phyloP scores from a whole-genome alignment of 2,329 filamentous ascomycete genomes.

The Neospermospora avenae region DNA sequence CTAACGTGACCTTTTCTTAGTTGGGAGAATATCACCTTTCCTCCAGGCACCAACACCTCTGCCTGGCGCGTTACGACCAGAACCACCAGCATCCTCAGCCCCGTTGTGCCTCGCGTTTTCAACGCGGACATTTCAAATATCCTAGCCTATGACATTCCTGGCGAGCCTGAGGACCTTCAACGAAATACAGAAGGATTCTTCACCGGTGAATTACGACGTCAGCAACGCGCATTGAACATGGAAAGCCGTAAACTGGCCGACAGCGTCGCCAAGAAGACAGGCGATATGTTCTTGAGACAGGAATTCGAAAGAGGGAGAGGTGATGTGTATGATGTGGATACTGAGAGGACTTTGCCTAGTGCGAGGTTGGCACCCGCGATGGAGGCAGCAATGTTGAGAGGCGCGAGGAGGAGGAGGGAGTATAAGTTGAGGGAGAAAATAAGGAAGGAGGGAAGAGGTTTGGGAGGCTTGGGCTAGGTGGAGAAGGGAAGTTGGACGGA shows the following conservation, averaged over 20 bases:
- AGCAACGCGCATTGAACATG: background rate
- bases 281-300: background rate
- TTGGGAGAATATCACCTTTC: too few species aligned
- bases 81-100: too few species aligned
- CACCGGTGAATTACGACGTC: too few species aligned
- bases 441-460: background rate
- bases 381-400: conserved; percentile 7
- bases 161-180: too few species aligned
- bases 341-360: background rate
- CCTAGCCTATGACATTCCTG: too few species aligned
- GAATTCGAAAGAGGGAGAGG: background rate
- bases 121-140: too few species aligned
- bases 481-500: background rate
- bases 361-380: background rate
- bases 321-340: background rate
- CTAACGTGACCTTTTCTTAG: too few species aligned
- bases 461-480: background rate
- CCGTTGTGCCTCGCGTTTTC: too few species aligned
- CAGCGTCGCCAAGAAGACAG: background rate
- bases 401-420: conserved; percentile 3
- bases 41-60: too few species aligned
- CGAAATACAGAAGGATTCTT: too few species aligned
- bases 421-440: conserved; percentile 1
- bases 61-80: too few species aligned
- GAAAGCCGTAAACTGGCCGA: background rate